phyloP scores from a whole-genome alignment of 306 rosid species.

The Rosa chinensis region DNA sequence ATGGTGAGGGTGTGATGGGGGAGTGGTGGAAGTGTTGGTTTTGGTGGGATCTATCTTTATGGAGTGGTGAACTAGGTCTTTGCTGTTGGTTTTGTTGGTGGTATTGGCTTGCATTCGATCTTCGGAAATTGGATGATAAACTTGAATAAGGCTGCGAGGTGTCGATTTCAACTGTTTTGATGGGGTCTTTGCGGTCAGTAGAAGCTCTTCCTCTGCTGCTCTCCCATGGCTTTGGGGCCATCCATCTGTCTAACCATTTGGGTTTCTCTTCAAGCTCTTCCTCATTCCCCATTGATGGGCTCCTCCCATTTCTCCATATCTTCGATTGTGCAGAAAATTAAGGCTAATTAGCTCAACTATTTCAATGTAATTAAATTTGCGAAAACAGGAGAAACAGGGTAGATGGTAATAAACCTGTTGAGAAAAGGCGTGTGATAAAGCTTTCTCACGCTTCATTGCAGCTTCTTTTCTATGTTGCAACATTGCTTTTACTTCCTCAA shows the following conservation, averaged over 20 bases:
- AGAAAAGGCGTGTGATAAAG: slow-evolving; percentile 72
- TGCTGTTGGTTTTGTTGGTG: slow-evolving; percentile 63
- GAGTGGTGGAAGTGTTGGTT: slow-evolving; percentile 47
- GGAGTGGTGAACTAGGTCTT: slow-evolving; percentile 59
- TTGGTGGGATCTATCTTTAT: slow-evolving; percentile 52
- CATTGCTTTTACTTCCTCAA: slow-evolving; percentile 94
- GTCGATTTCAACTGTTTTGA: slow-evolving; percentile 85
- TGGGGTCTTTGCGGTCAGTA: slow-evolving; percentile 77
- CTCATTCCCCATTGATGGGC: slow-evolving; percentile 82
- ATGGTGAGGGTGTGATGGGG: slow-evolving; percentile 76
- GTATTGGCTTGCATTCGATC: slow-evolving; percentile 68
- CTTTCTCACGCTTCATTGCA: slow-evolving; percentile 76
- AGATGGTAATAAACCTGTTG: slow-evolving; percentile 60
- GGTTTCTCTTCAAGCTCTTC: slow-evolving; percentile 77
- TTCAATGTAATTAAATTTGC: neutral
- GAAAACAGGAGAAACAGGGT: neutral
- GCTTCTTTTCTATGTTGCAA: slow-evolving; percentile 76
- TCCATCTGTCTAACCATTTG: slow-evolving; percentile 79
- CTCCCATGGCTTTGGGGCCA: slow-evolving; percentile 90
- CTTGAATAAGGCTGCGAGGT: slow-evolving; percentile 81
- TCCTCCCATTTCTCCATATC: slow-evolving; percentile 67
- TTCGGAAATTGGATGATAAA: slow-evolving; percentile 56
- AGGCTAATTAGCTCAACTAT: slow-evolving; percentile 21
- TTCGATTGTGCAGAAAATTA: slow-evolving; percentile 21
- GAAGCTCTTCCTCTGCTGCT: slow-evolving; percentile 75